Percentiles rank a stretch among this genome's conserved stretches.
phyloP scores from a whole-genome alignment of 139 green algal genomes.

The Picochlorum costavermella region DNA sequence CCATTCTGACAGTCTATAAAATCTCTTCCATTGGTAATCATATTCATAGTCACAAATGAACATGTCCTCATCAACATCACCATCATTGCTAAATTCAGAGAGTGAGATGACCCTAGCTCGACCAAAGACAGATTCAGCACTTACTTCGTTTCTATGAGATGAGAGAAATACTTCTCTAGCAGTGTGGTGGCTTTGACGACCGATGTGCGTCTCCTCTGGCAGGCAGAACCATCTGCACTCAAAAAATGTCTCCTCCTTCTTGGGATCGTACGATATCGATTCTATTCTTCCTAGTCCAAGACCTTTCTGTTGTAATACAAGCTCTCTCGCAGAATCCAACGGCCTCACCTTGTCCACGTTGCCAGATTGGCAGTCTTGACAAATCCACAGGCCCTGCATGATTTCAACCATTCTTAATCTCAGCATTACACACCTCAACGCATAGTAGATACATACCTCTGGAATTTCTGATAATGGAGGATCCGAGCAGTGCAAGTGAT shows the following conservation, averaged over 20 bases:
- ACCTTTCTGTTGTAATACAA: conserved; percentile 41
- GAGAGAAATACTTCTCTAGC: conserved; percentile 75
- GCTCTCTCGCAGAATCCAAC: conserved; percentile 27
- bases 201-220: conserved; percentile 80
- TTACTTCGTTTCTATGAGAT: conserved; percentile 32
- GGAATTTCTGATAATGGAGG: conserved; percentile 65
- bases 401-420: too few species aligned
- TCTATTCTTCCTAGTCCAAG: conserved; percentile 40
- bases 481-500: conserved; percentile 73
- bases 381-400: conserved; percentile 64
- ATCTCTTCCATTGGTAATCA: conserved; percentile 26
- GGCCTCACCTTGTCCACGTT: neutral
- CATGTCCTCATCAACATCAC: conserved; percentile 57
- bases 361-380: conserved; percentile 39
- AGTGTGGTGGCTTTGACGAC: conserved; percentile 69
- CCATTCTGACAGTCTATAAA: conserved; percentile 6
- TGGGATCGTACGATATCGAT: conserved; percentile 28
- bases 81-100: conserved; percentile 9
- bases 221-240: conserved; percentile 59
- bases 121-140: conserved; percentile 30
- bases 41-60: conserved; percentile 81
- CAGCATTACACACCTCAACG: too few species aligned
- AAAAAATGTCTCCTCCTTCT: conserved; percentile 12
- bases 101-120: conserved; percentile 28
- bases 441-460: too few species aligned